Percentiles rank a stretch among this genome's conserved stretches.
Evolutionary conservation across 2,329 filamentous ascomycete genomes (phyloP).

Genomic region (Xylariales sp.): DNA sequence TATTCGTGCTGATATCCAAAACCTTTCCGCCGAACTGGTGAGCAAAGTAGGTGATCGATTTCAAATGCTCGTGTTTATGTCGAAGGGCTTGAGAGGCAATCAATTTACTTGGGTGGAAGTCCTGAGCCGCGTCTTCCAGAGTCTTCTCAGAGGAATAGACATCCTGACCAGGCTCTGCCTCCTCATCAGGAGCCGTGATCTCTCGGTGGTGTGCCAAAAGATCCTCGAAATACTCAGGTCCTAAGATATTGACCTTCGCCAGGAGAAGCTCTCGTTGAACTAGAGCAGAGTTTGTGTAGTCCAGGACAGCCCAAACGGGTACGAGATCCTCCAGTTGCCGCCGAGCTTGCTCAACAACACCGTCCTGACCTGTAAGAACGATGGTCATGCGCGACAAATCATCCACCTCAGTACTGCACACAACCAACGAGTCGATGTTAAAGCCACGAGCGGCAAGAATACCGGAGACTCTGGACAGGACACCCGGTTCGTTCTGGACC

Average conservation of each 20-base stretch:
- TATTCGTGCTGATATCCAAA: constrained; percentile 94
- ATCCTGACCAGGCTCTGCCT: constrained; percentile 38
- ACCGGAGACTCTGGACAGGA: constrained; percentile 91
- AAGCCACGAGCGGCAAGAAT: constrained; percentile 95
- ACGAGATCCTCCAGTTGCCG: constrained; percentile 94
- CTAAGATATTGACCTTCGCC: constrained; percentile 93
- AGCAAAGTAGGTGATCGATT: constrained; percentile 91
- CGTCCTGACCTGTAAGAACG: constrained; percentile 91
- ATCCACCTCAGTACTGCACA: constrained; percentile 95
- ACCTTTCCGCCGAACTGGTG: constrained; percentile 99
- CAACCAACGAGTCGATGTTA: constrained; percentile 97
- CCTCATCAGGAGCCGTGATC: constrained; percentile 57
- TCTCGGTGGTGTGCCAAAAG: constrained; percentile 92
- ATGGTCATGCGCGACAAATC: constrained; percentile 99
- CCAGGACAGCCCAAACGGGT: constrained; percentile 95
- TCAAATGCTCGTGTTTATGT: constrained; percentile 96
- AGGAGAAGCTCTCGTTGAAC: constrained; percentile 94
- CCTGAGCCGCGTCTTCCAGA: constrained; percentile 48
- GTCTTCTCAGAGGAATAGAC: constrained; percentile 31
- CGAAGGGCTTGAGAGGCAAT: constrained; percentile 83
- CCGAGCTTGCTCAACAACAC: constrained; percentile 93
- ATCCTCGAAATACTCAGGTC: constrained; percentile 97
- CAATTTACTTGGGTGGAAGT: constrained; percentile 88
- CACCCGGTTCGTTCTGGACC: constrained; percentile 97
- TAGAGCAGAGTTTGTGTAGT: constrained; percentile 88